Percentiles rank a stretch among this genome's conserved stretches.
These are phyloP conservation scores for Sarocladium kiliense DNA, from an alignment of 2,329 filamentous ascomycete species.

Conservation along the genomic window DNA sequence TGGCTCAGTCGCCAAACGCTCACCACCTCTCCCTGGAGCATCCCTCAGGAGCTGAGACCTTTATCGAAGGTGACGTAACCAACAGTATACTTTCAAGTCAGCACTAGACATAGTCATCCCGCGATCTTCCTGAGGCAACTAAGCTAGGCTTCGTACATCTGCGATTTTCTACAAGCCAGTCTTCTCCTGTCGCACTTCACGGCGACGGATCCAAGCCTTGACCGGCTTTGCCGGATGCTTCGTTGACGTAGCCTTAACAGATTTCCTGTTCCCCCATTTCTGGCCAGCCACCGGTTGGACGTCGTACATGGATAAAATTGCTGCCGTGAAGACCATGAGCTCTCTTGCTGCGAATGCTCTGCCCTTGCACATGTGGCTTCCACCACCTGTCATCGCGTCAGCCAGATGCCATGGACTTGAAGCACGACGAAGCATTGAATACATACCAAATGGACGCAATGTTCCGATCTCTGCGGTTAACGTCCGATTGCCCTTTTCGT, in stretches of 20 bases:
- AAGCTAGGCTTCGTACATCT: not conserved
- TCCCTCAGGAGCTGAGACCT: too few relatives aligned
- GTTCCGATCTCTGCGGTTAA: constrained; percentile 19
- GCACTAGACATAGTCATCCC: too few relatives aligned
- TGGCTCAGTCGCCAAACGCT: too few relatives aligned
- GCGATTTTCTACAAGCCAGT: not conserved
- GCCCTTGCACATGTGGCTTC: constrained; percentile 27
- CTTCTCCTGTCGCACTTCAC: constrained; percentile 11
- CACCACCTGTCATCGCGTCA: constrained; percentile 21
- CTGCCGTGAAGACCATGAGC: constrained; percentile 27
- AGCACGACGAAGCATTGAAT: too few relatives aligned
- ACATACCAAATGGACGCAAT: constrained; percentile 26
- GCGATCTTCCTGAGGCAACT: too few relatives aligned
- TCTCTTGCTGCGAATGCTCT: constrained; percentile 26
- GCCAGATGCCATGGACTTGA: too few relatives aligned
- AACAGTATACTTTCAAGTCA: too few relatives aligned
- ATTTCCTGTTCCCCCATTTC: constrained; percentile 21
- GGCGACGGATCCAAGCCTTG: constrained; percentile 28
- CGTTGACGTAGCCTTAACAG: constrained; percentile 21
- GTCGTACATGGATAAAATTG: constrained; percentile 31
- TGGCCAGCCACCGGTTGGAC: constrained; percentile 23
- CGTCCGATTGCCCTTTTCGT: constrained; percentile 18
- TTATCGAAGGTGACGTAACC: too few relatives aligned
- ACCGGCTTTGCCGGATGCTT: constrained; percentile 21
- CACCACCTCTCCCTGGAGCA: too few relatives aligned